Evolutionary conservation across 768 basidiomycete genomes (phyloP).

Genomic region (Rossbeevera mucosa): DNA sequence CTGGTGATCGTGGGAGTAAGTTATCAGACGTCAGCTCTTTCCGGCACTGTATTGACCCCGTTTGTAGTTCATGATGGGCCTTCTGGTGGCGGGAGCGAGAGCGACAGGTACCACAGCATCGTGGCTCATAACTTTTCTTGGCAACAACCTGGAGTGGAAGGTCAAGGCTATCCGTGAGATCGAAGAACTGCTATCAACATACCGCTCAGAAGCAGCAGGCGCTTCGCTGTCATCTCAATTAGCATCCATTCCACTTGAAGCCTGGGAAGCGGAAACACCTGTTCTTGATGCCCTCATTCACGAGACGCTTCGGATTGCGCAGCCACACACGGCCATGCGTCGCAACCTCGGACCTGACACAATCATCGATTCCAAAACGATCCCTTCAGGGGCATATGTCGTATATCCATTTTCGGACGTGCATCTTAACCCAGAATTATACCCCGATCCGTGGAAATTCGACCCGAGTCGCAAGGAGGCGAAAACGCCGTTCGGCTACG

Average conservation of each 20-base stretch:
- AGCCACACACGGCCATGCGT: conserved; percentile 79
- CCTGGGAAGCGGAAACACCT: conserved; percentile 68
- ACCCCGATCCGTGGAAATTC: conserved; percentile 75
- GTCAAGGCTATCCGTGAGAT: conserved; percentile 58
- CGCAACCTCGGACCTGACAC: conserved; percentile 71
- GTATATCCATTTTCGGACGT: conserved; percentile 79
- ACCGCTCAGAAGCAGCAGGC: conserved; percentile 29
- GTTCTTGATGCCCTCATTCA: conserved; percentile 68
- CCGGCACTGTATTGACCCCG: conserved; percentile 18
- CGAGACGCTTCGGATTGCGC: conserved; percentile 73
- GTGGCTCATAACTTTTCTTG: conserved; percentile 72
- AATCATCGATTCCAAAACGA: conserved; percentile 61
- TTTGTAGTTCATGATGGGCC: conserved; percentile 72
- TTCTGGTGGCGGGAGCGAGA: conserved; percentile 75
- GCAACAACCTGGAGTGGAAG: conserved; percentile 62
- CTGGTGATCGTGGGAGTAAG: conserved; percentile 66
- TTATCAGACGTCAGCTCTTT: conserved; percentile 14
- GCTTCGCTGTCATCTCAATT: conserved; percentile 43
- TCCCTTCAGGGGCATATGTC: conserved; percentile 71
- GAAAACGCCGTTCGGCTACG: conserved; percentile 54
- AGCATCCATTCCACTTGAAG: conserved; percentile 57
- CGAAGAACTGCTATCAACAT: conserved; percentile 46
- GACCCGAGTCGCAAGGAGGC: conserved; percentile 54
- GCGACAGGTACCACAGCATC: conserved; percentile 78
- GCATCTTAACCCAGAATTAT: conserved; percentile 67